Percentiles rank a stretch among this genome's conserved stretches.
Evolutionary conservation across 768 basidiomycete species (phyloP).

Genomic region (Pulveroboletus sp.): DNA sequence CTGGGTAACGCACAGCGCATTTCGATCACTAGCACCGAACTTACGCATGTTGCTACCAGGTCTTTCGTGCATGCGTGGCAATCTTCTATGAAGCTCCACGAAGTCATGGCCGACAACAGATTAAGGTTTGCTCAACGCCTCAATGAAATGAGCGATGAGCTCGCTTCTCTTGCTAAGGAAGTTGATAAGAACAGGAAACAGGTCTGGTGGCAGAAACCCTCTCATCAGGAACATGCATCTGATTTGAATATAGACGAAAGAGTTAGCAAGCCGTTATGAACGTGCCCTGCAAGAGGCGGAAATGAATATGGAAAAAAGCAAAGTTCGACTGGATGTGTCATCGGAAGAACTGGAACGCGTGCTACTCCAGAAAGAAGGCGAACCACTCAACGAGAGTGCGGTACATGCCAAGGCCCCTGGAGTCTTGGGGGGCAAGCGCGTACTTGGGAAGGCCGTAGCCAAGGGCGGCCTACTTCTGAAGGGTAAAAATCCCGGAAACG

Average conservation of each 20-base stretch:
- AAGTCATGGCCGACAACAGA: slow-evolving; percentile 85
- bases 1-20: slow-evolving; percentile 60
- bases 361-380: slow-evolving; percentile 91
- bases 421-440: slow-evolving; percentile 69
- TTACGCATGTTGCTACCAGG: slow-evolving; percentile 12
- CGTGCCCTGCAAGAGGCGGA: slow-evolving; percentile 86
- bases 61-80: slow-evolving; percentile 85
- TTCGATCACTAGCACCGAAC: slow-evolving; percentile 4
- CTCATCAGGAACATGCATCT: slow-evolving; percentile 1
- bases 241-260: slow-evolving; percentile 67
- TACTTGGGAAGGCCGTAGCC: slow-evolving; percentile 84
- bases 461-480: slow-evolving; percentile 88
- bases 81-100: slow-evolving; percentile 81
- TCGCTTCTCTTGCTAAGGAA: slow-evolving; percentile 78
- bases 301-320: slow-evolving; percentile 79
- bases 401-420: slow-evolving; percentile 57
- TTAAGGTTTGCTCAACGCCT: slow-evolving; percentile 80
- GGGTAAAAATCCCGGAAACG: slow-evolving; percentile 89
- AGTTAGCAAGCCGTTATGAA: slow-evolving; percentile 84
- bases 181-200: slow-evolving; percentile 93
- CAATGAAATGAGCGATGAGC: slow-evolving; percentile 97
- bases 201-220: slow-evolving; percentile 36
- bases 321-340: slow-evolving; percentile 76
- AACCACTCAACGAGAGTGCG: slow-evolving; percentile 77
- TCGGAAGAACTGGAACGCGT: slow-evolving; percentile 94